phyloP scores from a whole-genome alignment of 768 basidiomycete genomes.

The Coprinopsis sp. region DNA sequence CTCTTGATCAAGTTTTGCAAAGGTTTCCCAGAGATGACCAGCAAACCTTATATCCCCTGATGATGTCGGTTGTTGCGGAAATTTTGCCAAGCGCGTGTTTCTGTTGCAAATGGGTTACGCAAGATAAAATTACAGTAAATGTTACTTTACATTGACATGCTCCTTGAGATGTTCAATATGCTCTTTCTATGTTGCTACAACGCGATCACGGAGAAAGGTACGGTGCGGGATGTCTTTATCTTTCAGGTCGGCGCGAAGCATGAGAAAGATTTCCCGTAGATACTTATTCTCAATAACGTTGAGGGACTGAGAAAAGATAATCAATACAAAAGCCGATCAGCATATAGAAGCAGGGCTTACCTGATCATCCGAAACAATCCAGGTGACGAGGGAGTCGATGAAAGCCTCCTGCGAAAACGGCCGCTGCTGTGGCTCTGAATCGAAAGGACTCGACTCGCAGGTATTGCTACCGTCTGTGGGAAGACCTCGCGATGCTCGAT shows the following conservation, averaged over 20 bases:
- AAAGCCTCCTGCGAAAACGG: slow-evolving; percentile 22
- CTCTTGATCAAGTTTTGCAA: too few relatives aligned
- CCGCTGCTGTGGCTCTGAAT: not conserved
- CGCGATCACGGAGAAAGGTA: slow-evolving; percentile 23
- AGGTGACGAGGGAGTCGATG: slow-evolving; percentile 14
- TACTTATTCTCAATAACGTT: slow-evolving; percentile 32
- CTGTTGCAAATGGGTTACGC: slow-evolving; percentile 14
- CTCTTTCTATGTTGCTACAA: slow-evolving; percentile 19
- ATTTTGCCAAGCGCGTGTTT: slow-evolving; percentile 21
- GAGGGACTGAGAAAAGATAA: slow-evolving; percentile 23
- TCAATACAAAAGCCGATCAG: not conserved
- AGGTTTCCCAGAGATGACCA: too few relatives aligned
- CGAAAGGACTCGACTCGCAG: too few relatives aligned
- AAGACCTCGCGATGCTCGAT: too few relatives aligned
- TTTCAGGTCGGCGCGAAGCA: slow-evolving; percentile 16
- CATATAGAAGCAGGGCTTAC: slow-evolving; percentile 16
- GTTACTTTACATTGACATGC: slow-evolving; percentile 23
- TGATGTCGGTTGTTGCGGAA: slow-evolving; percentile 31
- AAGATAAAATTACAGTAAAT: slow-evolving; percentile 9
- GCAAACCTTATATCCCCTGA: too few relatives aligned
- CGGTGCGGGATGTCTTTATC: slow-evolving; percentile 33
- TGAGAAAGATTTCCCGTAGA: slow-evolving; percentile 27
- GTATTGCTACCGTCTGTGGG: too few relatives aligned
- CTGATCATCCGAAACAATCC: slow-evolving; percentile 29
- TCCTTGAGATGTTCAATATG: slow-evolving; percentile 17